These are phyloP conservation scores for Aeschynomene evenia DNA, from an alignment of 306 rosid genomes.

Conservation along the genomic window DNA sequence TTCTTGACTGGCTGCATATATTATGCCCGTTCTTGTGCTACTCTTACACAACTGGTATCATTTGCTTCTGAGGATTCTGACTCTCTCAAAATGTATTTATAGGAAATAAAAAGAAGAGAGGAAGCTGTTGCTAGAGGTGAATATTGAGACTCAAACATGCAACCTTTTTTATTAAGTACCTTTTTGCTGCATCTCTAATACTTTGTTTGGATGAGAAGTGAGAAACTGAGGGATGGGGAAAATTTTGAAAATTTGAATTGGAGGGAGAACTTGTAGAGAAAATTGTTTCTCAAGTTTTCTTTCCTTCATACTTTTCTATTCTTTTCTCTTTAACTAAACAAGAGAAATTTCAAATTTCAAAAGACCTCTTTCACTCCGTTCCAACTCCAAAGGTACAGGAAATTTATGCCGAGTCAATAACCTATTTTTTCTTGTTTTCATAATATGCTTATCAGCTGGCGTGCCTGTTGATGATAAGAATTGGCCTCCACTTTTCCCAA, in stretches of 20 bases:
- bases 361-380: neutral
- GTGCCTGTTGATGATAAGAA: conserved; percentile 76
- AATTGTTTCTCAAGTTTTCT: conserved; percentile 1
- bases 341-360: neutral
- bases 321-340: neutral
- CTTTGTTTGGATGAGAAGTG: neutral
- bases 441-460: conserved; percentile 58
- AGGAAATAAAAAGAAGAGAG: conserved; percentile 91
- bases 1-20: neutral
- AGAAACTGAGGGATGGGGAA: neutral
- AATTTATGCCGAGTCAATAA: conserved; percentile 19
- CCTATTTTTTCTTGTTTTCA: conserved; percentile 20
- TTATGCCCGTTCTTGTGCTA: conserved; percentile 20
- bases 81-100: conserved; percentile 31
- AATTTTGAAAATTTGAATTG: conserved; percentile 12
- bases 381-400: neutral
- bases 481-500: conserved; percentile 97
- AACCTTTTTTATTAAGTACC: conserved; percentile 8
- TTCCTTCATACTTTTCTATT: neutral
- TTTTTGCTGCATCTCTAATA: neutral
- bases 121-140: conserved; percentile 77
- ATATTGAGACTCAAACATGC: conserved; percentile 2
- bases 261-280: neutral
- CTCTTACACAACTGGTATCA: conserved; percentile 12
- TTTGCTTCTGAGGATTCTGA: conserved; percentile 29